phyloP scores from a whole-genome alignment of 768 basidiomycete species.

The Panaeolus cyanescens region DNA sequence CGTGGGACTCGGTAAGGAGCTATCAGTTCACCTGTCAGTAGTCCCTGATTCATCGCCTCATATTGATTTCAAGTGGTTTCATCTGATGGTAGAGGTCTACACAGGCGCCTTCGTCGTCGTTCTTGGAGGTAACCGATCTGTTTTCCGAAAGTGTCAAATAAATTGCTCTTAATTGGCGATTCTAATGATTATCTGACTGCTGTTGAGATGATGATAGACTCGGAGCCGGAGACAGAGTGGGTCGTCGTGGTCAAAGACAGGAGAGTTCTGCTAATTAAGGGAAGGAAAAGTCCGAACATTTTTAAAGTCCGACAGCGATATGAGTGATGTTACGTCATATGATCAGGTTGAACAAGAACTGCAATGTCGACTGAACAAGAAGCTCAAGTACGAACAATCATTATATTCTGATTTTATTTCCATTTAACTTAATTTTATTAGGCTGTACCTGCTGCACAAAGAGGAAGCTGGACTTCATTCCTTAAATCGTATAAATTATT shows the following conservation, averaged over 20 bases:
- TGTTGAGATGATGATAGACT: no score
- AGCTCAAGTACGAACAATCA: conserved; percentile 8
- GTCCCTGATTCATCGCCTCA: no score
- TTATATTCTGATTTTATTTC: not conserved
- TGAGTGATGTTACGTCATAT: conserved; percentile 10
- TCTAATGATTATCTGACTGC: no score
- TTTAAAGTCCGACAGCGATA: not conserved
- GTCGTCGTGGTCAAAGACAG: not conserved
- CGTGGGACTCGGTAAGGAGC: no score
- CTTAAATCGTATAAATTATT: conserved; percentile 74
- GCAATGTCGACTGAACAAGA: conserved; percentile 25
- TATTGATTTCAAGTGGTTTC: no score
- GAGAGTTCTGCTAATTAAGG: not conserved
- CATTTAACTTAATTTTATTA: conserved; percentile 18
- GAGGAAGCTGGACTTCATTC: conserved; percentile 87
- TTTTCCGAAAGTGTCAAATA: no score
- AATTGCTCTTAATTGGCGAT: no score
- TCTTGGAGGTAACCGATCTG: no score
- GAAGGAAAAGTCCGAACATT: not conserved
- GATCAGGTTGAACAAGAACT: conserved; percentile 3
- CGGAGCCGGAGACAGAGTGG: no score
- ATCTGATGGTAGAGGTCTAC: not conserved
- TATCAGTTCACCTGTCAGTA: no score
- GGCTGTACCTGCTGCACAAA: conserved; percentile 83
- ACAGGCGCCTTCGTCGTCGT: no score